Conservation (phyloP, 805 yeast species). For the Kurtzmaniella fragi region DNA sequence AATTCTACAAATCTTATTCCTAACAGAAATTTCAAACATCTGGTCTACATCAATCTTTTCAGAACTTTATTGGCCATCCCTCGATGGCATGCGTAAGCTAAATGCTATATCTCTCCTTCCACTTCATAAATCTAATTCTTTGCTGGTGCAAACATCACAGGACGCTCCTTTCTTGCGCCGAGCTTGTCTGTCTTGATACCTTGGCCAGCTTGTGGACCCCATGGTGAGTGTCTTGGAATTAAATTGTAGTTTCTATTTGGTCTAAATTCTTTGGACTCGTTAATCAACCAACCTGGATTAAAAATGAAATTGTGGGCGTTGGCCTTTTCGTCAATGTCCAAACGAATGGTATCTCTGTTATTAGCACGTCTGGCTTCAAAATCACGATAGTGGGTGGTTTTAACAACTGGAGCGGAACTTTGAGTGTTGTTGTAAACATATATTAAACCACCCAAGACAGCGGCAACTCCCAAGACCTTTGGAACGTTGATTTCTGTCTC, state of each 20-base stretch:
- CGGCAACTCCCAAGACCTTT: slow-evolving; percentile 38
- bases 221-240: slow-evolving; percentile 38
- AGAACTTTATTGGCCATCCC: too few relatives aligned
- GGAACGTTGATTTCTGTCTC: slow-evolving; percentile 34
- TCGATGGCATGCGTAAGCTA: too few relatives aligned
- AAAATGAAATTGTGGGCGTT: slow-evolving; percentile 2
- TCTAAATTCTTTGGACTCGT: slow-evolving; percentile 1
- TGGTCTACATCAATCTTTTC: too few relatives aligned
- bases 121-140: too few relatives aligned
- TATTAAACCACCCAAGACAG: slow-evolving; percentile 29
- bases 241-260: slow-evolving; percentile 12
- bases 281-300: slow-evolving; percentile 1
- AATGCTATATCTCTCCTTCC: too few relatives aligned
- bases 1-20: too few relatives aligned
- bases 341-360: slow-evolving; percentile 3
- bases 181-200: slow-evolving; percentile 39
- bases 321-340: slow-evolving; percentile 5
- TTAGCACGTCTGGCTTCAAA: slow-evolving; percentile 14
- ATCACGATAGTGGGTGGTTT: slow-evolving; percentile 33
- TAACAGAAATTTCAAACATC: too few relatives aligned
- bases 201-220: slow-evolving; percentile 37
- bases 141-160: slow-evolving; percentile 35
- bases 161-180: slow-evolving; percentile 43
- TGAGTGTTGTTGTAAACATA: slow-evolving; percentile 28
- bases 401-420: slow-evolving; percentile 31